These are phyloP conservation scores for Moricandia arvensis DNA, from an alignment of 345 rosid genomes.

Conservation along the genomic window DNA sequence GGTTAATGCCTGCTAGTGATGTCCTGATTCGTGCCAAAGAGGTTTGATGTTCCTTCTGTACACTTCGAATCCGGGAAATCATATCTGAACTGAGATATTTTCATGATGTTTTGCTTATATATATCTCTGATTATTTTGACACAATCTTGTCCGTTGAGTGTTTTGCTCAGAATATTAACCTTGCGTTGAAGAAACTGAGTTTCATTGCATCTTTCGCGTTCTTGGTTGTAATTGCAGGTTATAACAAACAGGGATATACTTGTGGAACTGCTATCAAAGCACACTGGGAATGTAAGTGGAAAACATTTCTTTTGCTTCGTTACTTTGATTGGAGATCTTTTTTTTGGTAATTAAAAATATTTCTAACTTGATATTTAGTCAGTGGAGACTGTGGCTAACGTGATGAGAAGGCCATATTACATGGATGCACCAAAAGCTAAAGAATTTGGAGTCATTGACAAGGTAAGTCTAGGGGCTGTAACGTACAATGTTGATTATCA, in stretches of 20 bases:
- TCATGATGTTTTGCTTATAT: neutral
- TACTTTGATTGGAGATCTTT: constrained; percentile 1
- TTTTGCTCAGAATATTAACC: neutral
- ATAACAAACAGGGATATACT: constrained; percentile 64
- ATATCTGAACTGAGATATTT: neutral
- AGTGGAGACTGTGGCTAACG: constrained; percentile 59
- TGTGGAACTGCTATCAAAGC: constrained; percentile 76
- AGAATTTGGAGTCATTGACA: constrained; percentile 89
- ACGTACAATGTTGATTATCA: neutral
- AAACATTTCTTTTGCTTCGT: neutral
- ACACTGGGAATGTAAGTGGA: constrained; percentile 76
- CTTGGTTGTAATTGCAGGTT: constrained; percentile 49
- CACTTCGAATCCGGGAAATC: neutral
- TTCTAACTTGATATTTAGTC: constrained; percentile 47
- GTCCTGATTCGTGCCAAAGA: constrained; percentile 82
- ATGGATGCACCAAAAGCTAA: constrained; percentile 73
- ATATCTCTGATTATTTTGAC: neutral
- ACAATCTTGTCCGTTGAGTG: neutral
- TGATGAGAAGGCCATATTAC: constrained; percentile 63
- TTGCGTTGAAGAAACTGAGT: constrained; percentile 1
- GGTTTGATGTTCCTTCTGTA: constrained; percentile 44
- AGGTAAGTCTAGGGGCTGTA: constrained; percentile 41
- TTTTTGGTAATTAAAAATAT: neutral
- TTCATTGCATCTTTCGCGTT: constrained; percentile 6
- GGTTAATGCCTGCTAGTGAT: constrained; percentile 88